Conservation (phyloP, 495 filamentous ascomycete species). For the Penicillium pancosmium region DNA sequence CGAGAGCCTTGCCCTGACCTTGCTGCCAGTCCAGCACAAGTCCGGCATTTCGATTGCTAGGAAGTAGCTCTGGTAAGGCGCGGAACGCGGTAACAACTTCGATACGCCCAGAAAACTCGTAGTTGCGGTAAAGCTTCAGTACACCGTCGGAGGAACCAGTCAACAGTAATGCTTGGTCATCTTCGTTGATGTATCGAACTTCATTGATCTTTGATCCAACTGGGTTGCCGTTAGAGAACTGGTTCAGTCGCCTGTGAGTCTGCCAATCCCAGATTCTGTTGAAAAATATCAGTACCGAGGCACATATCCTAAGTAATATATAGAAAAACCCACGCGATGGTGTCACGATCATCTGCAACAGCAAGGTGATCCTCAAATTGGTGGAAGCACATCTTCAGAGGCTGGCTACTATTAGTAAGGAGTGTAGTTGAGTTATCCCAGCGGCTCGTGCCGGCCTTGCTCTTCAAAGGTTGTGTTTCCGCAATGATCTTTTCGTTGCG, state of each 20-base stretch:
- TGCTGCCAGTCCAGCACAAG: slow-evolving; percentile 99
- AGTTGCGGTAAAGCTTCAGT: slow-evolving; percentile 90
- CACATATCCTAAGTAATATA: not conserved
- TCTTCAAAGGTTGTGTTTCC: slow-evolving; percentile 91
- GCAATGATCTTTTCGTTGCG: slow-evolving; percentile 91
- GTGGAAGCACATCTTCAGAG: slow-evolving; percentile 91
- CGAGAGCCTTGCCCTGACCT: slow-evolving; percentile 88
- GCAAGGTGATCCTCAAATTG: slow-evolving; percentile 96
- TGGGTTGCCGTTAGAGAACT: slow-evolving; percentile 94
- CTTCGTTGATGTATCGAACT: slow-evolving; percentile 95
- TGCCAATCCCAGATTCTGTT: slow-evolving; percentile 93
- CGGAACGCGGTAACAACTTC: slow-evolving; percentile 93
- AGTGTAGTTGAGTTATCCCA: slow-evolving; percentile 80
- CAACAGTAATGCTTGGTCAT: slow-evolving; percentile 92
- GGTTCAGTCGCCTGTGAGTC: slow-evolving; percentile 66
- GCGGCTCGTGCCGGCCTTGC: slow-evolving; percentile 74
- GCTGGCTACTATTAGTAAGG: slow-evolving; percentile 85
- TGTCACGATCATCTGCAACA: slow-evolving; percentile 91
- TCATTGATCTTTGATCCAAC: slow-evolving; percentile 90
- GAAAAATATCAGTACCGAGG: slow-evolving; percentile 27
- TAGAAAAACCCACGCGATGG: slow-evolving; percentile 59
- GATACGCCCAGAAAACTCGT: slow-evolving; percentile 66
- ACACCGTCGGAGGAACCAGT: slow-evolving; percentile 94
- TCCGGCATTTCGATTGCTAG: slow-evolving; percentile 89
- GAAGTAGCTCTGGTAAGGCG: slow-evolving; percentile 87